Percentiles rank a stretch among this genome's conserved stretches.
phyloP scores from a whole-genome alignment of 495 filamentous ascomycete species.

The Hyaloscypha finlandica region DNA sequence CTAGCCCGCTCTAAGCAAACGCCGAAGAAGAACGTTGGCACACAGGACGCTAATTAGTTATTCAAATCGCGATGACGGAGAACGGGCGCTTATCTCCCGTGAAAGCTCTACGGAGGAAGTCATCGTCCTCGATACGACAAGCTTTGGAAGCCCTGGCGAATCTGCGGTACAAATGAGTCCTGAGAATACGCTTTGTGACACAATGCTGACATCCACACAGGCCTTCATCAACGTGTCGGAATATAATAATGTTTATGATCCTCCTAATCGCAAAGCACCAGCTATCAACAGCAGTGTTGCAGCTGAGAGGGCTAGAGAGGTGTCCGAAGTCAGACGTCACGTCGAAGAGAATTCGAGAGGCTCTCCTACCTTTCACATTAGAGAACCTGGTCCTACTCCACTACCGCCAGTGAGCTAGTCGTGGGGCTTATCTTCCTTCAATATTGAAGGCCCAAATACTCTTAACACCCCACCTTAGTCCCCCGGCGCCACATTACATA shows the following conservation, averaged over 20 bases:
- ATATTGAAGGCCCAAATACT: conserved; percentile 1
- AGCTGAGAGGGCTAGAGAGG: not conserved
- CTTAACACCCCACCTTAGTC: conserved; percentile 8
- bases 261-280: not conserved
- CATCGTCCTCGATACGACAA: too few species aligned
- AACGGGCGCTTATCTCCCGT: too few species aligned
- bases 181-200: conserved; percentile 6
- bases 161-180: too few species aligned
- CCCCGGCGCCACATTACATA: conserved; percentile 13
- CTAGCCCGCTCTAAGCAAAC: too few species aligned
- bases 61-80: too few species aligned
- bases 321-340: not conserved
- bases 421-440: not conserved
- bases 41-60: too few species aligned
- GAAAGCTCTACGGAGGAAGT: too few species aligned
- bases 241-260: not conserved
- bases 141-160: too few species aligned
- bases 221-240: not conserved
- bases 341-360: conserved; percentile 5
- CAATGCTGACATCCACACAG: conserved; percentile 1
- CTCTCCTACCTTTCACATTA: not conserved
- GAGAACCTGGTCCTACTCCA: not conserved
- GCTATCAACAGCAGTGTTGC: not conserved
- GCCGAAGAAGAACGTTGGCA: too few species aligned
- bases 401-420: conserved; percentile 3